Conservation (phyloP, 352 stramenopile species). For the Pythium diclinum region DNA sequence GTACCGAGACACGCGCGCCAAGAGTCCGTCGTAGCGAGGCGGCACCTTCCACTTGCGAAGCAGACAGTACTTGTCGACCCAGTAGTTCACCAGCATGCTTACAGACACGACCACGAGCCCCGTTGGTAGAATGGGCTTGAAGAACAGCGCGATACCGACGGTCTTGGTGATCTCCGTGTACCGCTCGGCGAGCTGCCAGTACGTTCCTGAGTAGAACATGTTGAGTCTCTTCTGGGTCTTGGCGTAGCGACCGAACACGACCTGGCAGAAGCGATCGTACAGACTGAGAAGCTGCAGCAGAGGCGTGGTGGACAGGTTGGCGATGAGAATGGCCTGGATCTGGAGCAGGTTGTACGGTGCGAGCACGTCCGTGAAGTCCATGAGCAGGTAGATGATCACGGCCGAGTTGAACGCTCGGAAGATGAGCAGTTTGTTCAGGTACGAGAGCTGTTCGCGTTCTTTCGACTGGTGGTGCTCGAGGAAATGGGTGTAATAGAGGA, state of each 20-base stretch:
- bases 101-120: slow-evolving; percentile 61
- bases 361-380: slow-evolving; percentile 65
- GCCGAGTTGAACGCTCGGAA: slow-evolving; percentile 73
- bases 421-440: slow-evolving; percentile 77
- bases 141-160: slow-evolving; percentile 64
- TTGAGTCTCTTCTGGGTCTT: slow-evolving; percentile 80
- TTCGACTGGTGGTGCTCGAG: slow-evolving; percentile 64
- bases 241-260: slow-evolving; percentile 40
- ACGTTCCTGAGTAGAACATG: slow-evolving; percentile 63
- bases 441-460: slow-evolving; percentile 64
- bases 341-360: slow-evolving; percentile 66
- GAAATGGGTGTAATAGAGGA: slow-evolving; percentile 54
- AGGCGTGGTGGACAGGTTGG: slow-evolving; percentile 72
- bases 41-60: slow-evolving; percentile 71
- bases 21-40: slow-evolving; percentile 54
- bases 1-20: slow-evolving; percentile 61
- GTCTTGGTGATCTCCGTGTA: slow-evolving; percentile 71
- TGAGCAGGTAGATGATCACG: slow-evolving; percentile 74
- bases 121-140: slow-evolving; percentile 60
- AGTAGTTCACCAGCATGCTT: slow-evolving; percentile 75
- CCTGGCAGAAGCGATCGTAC: slow-evolving; percentile 46
- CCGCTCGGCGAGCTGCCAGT: slow-evolving; percentile 64
- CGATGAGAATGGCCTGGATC: slow-evolving; percentile 72
- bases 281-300: slow-evolving; percentile 59
- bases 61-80: slow-evolving; percentile 82